Evolutionary conservation across 1,284 basidiomycete genomes (phyloP), one percentile per base, ranked within the genome.

Genomic region (Dichomitus squalens): DNA sequence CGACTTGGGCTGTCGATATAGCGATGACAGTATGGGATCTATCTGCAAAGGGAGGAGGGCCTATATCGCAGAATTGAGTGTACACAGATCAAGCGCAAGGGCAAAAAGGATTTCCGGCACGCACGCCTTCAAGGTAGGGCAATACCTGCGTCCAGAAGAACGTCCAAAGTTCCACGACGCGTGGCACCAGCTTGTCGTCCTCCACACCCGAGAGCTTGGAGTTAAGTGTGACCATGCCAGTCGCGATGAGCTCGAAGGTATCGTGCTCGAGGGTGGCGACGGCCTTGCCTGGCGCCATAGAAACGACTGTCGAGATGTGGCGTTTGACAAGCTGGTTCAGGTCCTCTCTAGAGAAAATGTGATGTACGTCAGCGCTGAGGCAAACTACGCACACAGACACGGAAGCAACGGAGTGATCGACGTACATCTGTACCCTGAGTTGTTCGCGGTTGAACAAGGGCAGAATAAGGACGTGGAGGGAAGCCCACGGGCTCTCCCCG

Each of bases 81-180:
- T 18, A 25, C 25, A 16, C 25, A 43, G 7, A 14, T 23, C 21
- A 44, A 12, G 9, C 25, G 41, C 16, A 9, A 8, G 18, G 7
- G 27, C 5, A 18, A 46, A 29, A 21, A 16, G 4, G 12, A 36
- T 38, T 39, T 20, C n/a, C n/a, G 38, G 57, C 16, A 79, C 86
- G 69, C 67, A 92, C 91, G 52, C 90, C 90, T 79, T 95, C 92
- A 39, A 95, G 78, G 69, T 95, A 96, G 1, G 95, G 94, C 1
- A 98, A 76, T 20, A 98, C 87, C 60, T 93, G 89, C 62, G 92
- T 90, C 88, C 94, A 97, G 76, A 97, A 98, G 77, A 96, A 96
- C 6, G 82, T 84, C 96, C 96, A 98, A 14, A 92, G 81, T 64
- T 96, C 93, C 1, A 94, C 92, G 11, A 96, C 79, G 7, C 92